Evolutionary conservation across 2,329 filamentous ascomycete genomes (phyloP).

Genomic region (Rugonectria rugulosa): DNA sequence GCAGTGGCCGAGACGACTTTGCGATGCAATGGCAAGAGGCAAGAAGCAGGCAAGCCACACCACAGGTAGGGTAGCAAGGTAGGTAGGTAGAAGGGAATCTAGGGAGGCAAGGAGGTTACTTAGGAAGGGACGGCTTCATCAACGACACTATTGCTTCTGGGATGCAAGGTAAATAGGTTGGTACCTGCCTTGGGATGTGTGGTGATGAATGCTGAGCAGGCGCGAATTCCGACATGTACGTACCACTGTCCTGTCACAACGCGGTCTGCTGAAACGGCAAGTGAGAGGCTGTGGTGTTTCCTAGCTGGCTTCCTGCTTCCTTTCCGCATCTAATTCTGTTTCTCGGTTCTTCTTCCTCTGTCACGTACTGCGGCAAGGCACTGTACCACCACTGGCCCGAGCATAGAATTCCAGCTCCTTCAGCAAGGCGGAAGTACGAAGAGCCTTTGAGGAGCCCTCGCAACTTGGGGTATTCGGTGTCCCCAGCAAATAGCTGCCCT

Average conservation of each 20-base stretch:
- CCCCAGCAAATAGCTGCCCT: conserved; percentile 10
- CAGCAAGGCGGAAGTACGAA: not conserved
- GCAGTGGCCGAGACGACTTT: no score
- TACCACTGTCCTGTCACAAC: not conserved
- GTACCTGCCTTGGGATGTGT: no score
- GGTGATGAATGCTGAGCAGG: no score
- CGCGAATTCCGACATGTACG: no score
- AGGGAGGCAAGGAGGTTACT: no score
- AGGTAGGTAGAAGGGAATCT: no score
- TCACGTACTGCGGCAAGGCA: conserved; percentile 6
- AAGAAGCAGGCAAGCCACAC: no score
- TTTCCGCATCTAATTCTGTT: not conserved
- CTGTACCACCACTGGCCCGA: conserved; percentile 1
- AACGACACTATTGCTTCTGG: no score
- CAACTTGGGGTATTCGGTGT: conserved; percentile 20
- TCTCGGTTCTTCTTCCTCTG: not conserved
- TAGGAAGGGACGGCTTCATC: no score
- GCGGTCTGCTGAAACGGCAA: not conserved
- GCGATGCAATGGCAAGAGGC: no score
- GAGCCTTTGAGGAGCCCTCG: conserved; percentile 8
- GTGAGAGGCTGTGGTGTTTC: not conserved
- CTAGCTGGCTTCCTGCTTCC: not conserved
- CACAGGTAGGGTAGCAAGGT: no score
- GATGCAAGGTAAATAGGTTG: no score
- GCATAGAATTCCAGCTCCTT: not conserved